A percentile compares a stretch with the other conserved stretches of the same genome.
Conservation (phyloP, 1,139 yeast genomes). For the Arxiozyma telluris region DNA sequence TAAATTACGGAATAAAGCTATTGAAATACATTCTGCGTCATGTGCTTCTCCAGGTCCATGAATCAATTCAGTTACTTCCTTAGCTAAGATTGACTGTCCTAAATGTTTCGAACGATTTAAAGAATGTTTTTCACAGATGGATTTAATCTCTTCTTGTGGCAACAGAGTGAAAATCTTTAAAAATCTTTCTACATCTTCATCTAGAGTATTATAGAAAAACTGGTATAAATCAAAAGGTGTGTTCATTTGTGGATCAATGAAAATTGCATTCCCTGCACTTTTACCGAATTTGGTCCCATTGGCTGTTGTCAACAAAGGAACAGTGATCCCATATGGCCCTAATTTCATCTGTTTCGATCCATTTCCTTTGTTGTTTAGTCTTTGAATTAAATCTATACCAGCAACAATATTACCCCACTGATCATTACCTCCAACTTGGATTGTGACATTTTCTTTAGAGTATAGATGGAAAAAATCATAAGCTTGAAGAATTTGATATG, state of each 20-base stretch:
- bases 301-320: constrained; percentile 80
- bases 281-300: constrained; percentile 94
- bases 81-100: constrained; percentile 73
- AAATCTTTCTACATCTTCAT: constrained; percentile 61
- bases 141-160: constrained; percentile 51
- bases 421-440: constrained; percentile 94
- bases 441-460: constrained; percentile 46
- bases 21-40: constrained; percentile 53
- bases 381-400: constrained; percentile 76
- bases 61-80: constrained; percentile 76
- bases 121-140: constrained; percentile 43
- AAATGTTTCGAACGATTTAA: constrained; percentile 51
- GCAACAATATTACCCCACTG: constrained; percentile 99
- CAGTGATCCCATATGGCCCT: constrained; percentile 68
- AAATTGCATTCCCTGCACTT: constrained; percentile 94
- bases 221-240: constrained; percentile 80
- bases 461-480: constrained; percentile 85
- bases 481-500: constrained; percentile 88
- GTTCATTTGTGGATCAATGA: constrained; percentile 65
- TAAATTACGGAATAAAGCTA: constrained; percentile 51
- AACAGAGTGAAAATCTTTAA: constrained; percentile 72
- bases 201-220: constrained; percentile 72
- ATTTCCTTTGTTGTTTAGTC: constrained; percentile 34
- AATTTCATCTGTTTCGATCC: constrained; percentile 10
- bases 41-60: constrained; percentile 73